A percentile compares a stretch with the other conserved stretches of the same genome.
Evolutionary conservation across 2,329 filamentous ascomycete species (phyloP).

Genomic region (Fusarium solani-melongenae): DNA sequence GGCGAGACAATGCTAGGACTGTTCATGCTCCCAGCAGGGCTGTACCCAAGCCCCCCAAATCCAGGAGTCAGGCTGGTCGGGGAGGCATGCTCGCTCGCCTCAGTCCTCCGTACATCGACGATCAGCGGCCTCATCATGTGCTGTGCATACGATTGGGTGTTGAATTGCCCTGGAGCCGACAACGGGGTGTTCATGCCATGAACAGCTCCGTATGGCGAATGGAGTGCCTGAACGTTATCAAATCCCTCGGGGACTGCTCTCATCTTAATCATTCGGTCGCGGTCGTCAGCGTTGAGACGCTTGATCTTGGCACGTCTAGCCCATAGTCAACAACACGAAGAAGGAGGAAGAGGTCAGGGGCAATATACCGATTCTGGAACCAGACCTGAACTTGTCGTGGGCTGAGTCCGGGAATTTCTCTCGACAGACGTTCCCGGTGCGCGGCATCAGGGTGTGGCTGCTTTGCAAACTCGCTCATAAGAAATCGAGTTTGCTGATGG

Average conservation of each 20-base stretch:
- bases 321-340: slow-evolving; percentile 23
- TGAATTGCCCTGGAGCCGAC: slow-evolving; percentile 61
- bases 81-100: slow-evolving; percentile 74
- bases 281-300: slow-evolving; percentile 75
- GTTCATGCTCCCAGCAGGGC: slow-evolving; percentile 61
- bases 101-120: slow-evolving; percentile 73
- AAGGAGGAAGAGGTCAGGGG: background rate
- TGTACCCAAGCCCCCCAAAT: slow-evolving; percentile 75
- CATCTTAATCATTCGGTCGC: slow-evolving; percentile 79
- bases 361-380: slow-evolving; percentile 92
- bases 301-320: slow-evolving; percentile 76
- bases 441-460: slow-evolving; percentile 94
- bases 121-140: slow-evolving; percentile 75
- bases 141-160: slow-evolving; percentile 62
- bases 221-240: slow-evolving; percentile 75
- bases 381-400: slow-evolving; percentile 96
- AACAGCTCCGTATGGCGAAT: slow-evolving; percentile 74
- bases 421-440: slow-evolving; percentile 85
- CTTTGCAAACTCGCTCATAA: slow-evolving; percentile 97
- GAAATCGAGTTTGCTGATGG: slow-evolving; percentile 95
- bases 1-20: slow-evolving; percentile 68
- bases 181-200: slow-evolving; percentile 62
- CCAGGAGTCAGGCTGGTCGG: slow-evolving; percentile 74
- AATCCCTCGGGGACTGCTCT: slow-evolving; percentile 77
- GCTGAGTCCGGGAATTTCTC: slow-evolving; percentile 91